Conservation (phyloP, 805 yeast genomes). For the Pichia kluyveri region DNA sequence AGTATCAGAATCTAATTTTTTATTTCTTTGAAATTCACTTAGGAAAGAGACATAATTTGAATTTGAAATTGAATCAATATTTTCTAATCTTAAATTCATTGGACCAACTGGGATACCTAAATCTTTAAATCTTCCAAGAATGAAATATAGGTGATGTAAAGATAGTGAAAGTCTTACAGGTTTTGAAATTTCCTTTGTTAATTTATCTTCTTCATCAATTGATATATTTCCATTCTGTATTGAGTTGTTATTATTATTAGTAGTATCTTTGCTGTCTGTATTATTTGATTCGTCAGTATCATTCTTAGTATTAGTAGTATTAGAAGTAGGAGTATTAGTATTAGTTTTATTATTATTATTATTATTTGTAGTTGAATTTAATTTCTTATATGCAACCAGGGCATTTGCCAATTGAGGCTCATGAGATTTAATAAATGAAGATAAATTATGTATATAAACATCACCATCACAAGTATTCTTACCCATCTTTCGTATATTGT, state of each 20-base stretch:
- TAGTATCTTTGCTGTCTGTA: not conserved
- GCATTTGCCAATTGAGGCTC: slow-evolving; percentile 55
- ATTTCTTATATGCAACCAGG: slow-evolving; percentile 42
- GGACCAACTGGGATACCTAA: slow-evolving; percentile 49
- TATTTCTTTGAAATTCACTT: slow-evolving; percentile 40
- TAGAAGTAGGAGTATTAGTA: not conserved
- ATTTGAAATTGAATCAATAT: slow-evolving; percentile 42
- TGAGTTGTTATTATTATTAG: not conserved
- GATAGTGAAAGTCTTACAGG: slow-evolving; percentile 52
- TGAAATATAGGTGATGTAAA: slow-evolving; percentile 53
- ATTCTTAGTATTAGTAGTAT: not conserved
- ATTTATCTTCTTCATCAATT: slow-evolving; percentile 9
- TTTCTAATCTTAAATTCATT: slow-evolving; percentile 48
- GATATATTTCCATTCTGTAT: not conserved
- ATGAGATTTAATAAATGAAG: slow-evolving; percentile 45
- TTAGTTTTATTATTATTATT: not conserved
- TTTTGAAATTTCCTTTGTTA: slow-evolving; percentile 22
- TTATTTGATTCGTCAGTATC: not conserved
- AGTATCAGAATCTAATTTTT: slow-evolving; percentile 26
- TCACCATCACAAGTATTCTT: slow-evolving; percentile 43
- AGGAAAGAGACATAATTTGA: slow-evolving; percentile 47
- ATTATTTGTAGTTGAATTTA: slow-evolving; percentile 8
- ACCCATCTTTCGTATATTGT: slow-evolving; percentile 4
- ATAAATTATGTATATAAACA: slow-evolving; percentile 43
- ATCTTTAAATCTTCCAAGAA: slow-evolving; percentile 48